Percentiles rank a stretch among this genome's conserved stretches.
Evolutionary conservation across 306 rosid genomes (phyloP).

Genomic region (Medicago ruthenica): DNA sequence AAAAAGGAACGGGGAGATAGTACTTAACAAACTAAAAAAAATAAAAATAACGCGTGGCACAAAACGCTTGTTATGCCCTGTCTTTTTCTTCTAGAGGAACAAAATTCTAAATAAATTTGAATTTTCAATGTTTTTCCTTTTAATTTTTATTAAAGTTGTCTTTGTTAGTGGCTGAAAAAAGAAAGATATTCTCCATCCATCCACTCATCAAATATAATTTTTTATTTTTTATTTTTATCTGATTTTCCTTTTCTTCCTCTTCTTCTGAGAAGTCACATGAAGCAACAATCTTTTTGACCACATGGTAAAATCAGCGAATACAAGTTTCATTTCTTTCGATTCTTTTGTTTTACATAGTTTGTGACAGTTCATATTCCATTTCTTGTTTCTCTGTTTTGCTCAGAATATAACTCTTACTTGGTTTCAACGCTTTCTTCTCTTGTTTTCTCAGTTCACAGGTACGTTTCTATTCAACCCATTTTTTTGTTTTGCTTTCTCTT

Average conservation of each 20-base stretch:
- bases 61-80: neutral
- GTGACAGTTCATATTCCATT: slow-evolving; percentile 4
- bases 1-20: too few relatives aligned
- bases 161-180: neutral
- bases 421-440: slow-evolving; percentile 46
- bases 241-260: neutral
- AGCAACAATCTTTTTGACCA: slow-evolving; percentile 35
- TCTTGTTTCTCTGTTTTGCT: slow-evolving; percentile 5
- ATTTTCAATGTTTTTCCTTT: neutral
- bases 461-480: slow-evolving; percentile 21
- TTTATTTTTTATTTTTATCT: neutral
- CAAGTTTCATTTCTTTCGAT: slow-evolving; percentile 14
- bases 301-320: neutral
- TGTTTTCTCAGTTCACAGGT: slow-evolving; percentile 41
- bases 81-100: neutral
- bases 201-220: neutral
- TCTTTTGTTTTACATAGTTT: neutral
- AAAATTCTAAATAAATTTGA: slow-evolving; percentile 31
- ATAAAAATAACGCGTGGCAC: too few relatives aligned
- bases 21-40: too few relatives aligned
- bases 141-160: neutral
- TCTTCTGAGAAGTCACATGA: slow-evolving; percentile 15
- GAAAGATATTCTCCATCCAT: slow-evolving; percentile 1
- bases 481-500: neutral
- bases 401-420: slow-evolving; percentile 25